Evolutionary conservation across 352 stramenopile species (phyloP), one percentile per base, ranked within the genome.

Genomic region (Globisporangium splendens): DNA sequence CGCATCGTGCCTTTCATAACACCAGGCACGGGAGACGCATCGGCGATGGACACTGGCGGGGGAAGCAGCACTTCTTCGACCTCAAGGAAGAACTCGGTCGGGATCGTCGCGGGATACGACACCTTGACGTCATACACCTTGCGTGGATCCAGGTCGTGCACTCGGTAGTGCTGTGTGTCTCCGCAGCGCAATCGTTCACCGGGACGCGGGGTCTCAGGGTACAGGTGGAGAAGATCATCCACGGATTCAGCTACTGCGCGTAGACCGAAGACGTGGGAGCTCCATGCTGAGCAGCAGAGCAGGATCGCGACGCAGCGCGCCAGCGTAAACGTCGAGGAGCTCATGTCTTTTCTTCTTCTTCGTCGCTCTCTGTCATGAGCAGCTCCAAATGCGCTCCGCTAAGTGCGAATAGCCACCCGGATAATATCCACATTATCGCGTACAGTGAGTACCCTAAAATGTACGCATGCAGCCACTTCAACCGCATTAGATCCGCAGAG

Each of bases 121-220:
- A 92, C 70, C 69, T 92, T 92, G 62, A 92, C 69, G 58, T 90
- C 80, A 68, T 89, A 92, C 17, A 86, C 70, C 14, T 61, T 69
- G 59, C 22, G 20, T 0, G 73, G 67, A 4, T 78, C 62, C 12
- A 92, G 68, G 12, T 75, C 61, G 33, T 66, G 65, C n/a, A 89
- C 61, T 50, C 70, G 76, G 51, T 81, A 92, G 60, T 81, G 42
- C 49, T 83, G 75, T 14, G 67, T 67, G 8, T 72, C 42, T 35
- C 75, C 77, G 33, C 82, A 88, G 20, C 55, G 59, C 8, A 85
- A 47, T 47, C 56, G 70, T 61, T 87, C 59, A 4, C 62, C 72
- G 21, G 62, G 22, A 1, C 70, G 69, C 12, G 75, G 69, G 28
- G 63, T 48, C 31, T 91, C 76, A 6, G 79, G 81, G 46, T 69